phyloP scores from a whole-genome alignment of 2,329 filamentous ascomycete genomes.

The Fusarium sp. region DNA sequence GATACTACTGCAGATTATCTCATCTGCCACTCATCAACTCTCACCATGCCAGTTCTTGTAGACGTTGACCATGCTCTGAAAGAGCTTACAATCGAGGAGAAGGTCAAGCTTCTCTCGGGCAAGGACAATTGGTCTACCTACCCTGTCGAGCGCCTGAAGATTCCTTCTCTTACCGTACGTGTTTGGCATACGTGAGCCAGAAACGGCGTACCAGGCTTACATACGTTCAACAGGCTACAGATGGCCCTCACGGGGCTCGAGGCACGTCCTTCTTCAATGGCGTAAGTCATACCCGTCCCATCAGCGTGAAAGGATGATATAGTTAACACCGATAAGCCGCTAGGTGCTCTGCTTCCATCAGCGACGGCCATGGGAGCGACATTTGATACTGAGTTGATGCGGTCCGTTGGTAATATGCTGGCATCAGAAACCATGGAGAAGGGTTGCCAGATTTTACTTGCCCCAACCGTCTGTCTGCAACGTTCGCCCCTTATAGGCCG shows the following conservation, averaged over 20 bases:
- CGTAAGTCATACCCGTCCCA: slow-evolving; percentile 36
- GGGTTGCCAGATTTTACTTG: not conserved
- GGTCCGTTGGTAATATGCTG: slow-evolving; percentile 63
- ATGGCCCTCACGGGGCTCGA: slow-evolving; percentile 30
- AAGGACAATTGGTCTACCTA: slow-evolving; percentile 9
- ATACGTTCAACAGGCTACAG: slow-evolving; percentile 5
- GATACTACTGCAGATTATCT: no score
- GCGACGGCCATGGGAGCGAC: slow-evolving; percentile 45
- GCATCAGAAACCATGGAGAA: slow-evolving; percentile 54
- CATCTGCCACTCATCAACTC: no score
- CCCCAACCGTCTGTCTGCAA: slow-evolving; percentile 49
- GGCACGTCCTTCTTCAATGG: slow-evolving; percentile 22
- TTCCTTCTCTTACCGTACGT: not conserved
- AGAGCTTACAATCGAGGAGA: slow-evolving; percentile 14
- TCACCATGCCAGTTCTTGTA: no score
- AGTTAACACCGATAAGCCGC: not conserved
- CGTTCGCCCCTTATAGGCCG: slow-evolving; percentile 52
- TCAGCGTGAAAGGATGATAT: no score
- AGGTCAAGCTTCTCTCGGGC: slow-evolving; percentile 15
- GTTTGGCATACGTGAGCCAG: no score
- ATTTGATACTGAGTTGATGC: slow-evolving; percentile 66
- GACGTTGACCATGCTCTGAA: not conserved
- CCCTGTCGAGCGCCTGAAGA: not conserved
- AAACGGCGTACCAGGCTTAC: not conserved
- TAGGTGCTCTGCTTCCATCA: not conserved